Percentiles rank a stretch among this genome's conserved stretches.
phyloP scores from a whole-genome alignment of 169 alveolate genomes.

The Cystoisospora suis region DNA sequence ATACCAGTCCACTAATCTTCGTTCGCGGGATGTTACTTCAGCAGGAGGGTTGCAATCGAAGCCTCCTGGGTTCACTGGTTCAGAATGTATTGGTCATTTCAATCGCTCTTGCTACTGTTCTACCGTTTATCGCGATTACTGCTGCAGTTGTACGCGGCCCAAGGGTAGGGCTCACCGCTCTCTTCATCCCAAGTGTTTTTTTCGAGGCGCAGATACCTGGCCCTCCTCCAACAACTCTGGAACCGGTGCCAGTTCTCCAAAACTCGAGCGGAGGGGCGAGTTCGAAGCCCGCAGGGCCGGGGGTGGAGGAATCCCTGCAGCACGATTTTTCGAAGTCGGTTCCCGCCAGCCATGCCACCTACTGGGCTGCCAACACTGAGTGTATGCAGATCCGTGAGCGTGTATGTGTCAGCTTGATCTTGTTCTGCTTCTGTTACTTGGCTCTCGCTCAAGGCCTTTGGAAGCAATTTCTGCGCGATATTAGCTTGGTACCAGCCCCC shows the following conservation, averaged over 20 bases:
- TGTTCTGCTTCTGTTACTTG: slow-evolving; percentile 3
- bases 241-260: background rate
- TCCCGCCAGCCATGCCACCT: background rate
- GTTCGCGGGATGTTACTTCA: slow-evolving; percentile 6
- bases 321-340: too few relatives aligned
- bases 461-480: background rate
- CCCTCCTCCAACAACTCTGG: background rate
- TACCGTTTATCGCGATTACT: background rate
- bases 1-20: background rate
- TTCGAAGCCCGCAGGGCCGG: background rate
- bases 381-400: slow-evolving; percentile 10
- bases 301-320: too few relatives aligned
- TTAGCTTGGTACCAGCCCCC: background rate
- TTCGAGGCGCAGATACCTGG: background rate
- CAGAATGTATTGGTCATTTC: background rate
- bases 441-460: background rate
- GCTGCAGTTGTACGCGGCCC: background rate
- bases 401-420: background rate
- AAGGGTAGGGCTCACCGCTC: background rate
- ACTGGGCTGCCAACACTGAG: background rate
- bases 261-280: background rate
- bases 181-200: background rate
- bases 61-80: background rate
- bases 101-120: background rate
- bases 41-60: slow-evolving; percentile 10